Conservation (phyloP, 805 yeast species). For the Ogataea minuta region DNA sequence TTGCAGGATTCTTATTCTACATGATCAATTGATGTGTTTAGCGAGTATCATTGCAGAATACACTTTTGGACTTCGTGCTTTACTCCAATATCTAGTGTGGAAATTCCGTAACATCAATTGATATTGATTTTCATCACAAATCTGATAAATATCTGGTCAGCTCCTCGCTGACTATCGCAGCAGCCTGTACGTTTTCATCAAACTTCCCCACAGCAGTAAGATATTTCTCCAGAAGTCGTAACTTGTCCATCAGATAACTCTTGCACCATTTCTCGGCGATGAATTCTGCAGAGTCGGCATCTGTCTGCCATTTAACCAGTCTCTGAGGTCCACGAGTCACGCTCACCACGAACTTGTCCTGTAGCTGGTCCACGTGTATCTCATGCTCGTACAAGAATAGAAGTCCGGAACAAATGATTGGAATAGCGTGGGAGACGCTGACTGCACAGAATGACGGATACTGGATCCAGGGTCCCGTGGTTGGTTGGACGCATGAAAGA, state of each 20-base stretch:
- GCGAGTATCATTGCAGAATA: too few species aligned
- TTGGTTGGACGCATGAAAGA: constrained; percentile 20
- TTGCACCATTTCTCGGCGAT: constrained; percentile 8
- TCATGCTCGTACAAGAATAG: constrained; percentile 13
- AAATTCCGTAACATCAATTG: too few species aligned
- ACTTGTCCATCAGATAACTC: constrained; percentile 17
- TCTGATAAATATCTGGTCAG: constrained; percentile 15
- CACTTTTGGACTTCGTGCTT: too few species aligned
- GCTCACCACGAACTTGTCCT: constrained; percentile 1
- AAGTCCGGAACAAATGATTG: constrained; percentile 33
- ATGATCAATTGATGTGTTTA: too few species aligned
- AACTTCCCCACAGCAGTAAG: constrained; percentile 22
- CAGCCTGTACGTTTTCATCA: constrained; percentile 22
- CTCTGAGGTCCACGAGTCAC: constrained; percentile 9
- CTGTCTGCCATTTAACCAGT: constrained; percentile 11
- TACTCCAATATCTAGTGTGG: too few species aligned
- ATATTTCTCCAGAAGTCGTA: constrained; percentile 20
- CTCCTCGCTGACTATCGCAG: constrained; percentile 21
- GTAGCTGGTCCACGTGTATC: constrained; percentile 1
- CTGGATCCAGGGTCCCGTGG: constrained; percentile 43
- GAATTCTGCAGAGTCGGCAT: constrained; percentile 4
- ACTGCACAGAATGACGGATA: constrained; percentile 34
- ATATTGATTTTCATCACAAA: background rate
- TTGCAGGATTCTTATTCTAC: too few species aligned
- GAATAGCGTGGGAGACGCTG: constrained; percentile 31